These are phyloP conservation scores for Eucalyptus albens DNA, from an alignment of 345 rosid genomes.

Conservation along the genomic window DNA sequence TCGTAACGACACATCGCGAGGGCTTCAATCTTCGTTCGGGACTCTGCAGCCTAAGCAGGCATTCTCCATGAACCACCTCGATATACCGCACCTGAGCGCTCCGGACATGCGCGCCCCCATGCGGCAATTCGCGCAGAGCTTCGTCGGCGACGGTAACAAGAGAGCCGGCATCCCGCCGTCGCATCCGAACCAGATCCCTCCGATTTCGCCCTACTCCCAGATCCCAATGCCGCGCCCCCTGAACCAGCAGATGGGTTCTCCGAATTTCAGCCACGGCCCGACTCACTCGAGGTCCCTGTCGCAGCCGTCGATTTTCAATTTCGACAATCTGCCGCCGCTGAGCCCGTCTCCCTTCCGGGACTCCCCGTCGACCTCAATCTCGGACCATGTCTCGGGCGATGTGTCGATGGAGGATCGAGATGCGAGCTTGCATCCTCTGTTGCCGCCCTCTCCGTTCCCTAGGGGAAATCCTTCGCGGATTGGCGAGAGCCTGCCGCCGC, in stretches of 20 bases:
- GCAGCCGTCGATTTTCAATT: conserved; percentile 73
- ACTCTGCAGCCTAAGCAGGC: conserved; percentile 40
- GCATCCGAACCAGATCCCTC: conserved; percentile 76
- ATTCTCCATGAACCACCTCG: conserved; percentile 34
- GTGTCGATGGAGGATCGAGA: conserved; percentile 63
- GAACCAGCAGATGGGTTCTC: conserved; percentile 42
- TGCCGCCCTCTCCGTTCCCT: conserved; percentile 63
- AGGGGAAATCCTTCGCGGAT: conserved; percentile 25
- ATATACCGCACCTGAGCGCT: conserved; percentile 39
- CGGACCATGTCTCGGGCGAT: conserved; percentile 36
- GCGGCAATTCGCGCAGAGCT: conserved; percentile 38
- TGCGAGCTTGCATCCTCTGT: conserved; percentile 31
- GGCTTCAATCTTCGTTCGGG: conserved; percentile 56
- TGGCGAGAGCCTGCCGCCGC: conserved; percentile 68
- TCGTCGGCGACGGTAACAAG: conserved; percentile 21
- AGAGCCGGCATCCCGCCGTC: conserved; percentile 85
- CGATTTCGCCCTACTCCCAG: conserved; percentile 82
- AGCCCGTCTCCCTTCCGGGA: conserved; percentile 66
- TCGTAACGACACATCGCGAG: conserved; percentile 52
- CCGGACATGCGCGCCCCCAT: conserved; percentile 34
- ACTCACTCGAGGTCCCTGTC: conserved; percentile 78
- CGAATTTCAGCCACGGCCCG: conserved; percentile 26
- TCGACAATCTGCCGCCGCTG: conserved; percentile 72
- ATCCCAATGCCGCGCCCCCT: conserved; percentile 50
- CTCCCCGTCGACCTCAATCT: conserved; percentile 11